Base-by-base conservation (phyloP, 495 filamentous ascomycete genomes). In the Penicillium canescens region DNA sequence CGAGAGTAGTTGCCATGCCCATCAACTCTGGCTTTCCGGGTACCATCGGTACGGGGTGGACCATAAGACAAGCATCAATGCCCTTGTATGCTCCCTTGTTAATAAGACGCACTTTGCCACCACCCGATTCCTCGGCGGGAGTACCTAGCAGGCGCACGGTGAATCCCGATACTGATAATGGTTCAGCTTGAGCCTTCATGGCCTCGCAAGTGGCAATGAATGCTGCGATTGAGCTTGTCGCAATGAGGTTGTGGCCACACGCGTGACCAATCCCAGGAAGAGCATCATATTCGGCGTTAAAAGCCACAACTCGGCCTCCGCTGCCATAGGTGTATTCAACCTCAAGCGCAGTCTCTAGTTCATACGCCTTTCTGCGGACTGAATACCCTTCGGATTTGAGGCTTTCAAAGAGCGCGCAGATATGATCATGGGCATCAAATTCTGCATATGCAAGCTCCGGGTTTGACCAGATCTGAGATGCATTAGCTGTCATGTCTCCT, bases 211-310 rank as follows among this genome's bases (percentile, higher is more conserved):
- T 66, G 5, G 71, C 69, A 49, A 70, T 66, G 24, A 77, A 77
- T 5, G 73, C 75, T 0, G 73, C 69, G 4, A 80, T 71, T 2
- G 71, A 71, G 56, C 69, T 76, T 2, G 73, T 74, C 1, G 73
- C 65, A 35, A 79, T 79, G 13, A 77, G 64, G 43, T 79, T 79
- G 42, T 79, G 75, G 6, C 77, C 77, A 47, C 77, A 79, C 1
- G 75, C 77, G 43, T 79, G 77, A 6, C 77, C 77, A 33, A 79
- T 74, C 0, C 68, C 74, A 0, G 74, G 65, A 0, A 79, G 72
- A 1, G 75, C 77, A 54, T 79, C 81, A 63, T 84, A 84, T 57
- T 86, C 83, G 9, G 78, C 79, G 43, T 85, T 85, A 58, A 81
- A 85, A 0, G 73, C 77, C 12, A 87, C 70, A 0, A 76, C 62